Percentiles rank a stretch among this genome's conserved stretches.
phyloP scores from a whole-genome alignment of 2,329 filamentous ascomycete species.

The Aspergillus ochraceoroseus region DNA sequence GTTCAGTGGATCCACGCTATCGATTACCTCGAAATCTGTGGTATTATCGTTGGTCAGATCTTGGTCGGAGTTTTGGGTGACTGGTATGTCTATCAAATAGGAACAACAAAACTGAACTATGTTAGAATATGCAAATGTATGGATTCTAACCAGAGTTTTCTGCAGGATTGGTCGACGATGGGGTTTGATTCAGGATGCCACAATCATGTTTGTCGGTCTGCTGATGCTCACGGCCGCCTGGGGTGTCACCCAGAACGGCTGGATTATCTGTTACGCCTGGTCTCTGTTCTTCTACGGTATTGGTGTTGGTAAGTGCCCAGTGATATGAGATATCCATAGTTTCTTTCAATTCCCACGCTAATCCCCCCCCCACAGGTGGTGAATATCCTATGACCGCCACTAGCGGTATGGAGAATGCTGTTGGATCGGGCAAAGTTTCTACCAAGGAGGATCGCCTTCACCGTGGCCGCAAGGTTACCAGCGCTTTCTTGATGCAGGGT shows the following conservation, averaged over 20 bases:
- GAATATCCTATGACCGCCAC: slow-evolving; percentile 98
- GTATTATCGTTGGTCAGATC: slow-evolving; percentile 92
- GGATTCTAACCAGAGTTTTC: neutral
- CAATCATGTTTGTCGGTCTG: slow-evolving; percentile 90
- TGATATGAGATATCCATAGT: neutral
- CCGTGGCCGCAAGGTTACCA: slow-evolving; percentile 91
- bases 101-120: too few species aligned
- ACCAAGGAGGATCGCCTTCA: slow-evolving; percentile 90
- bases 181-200: slow-evolving; percentile 91
- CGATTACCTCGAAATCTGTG: slow-evolving; percentile 85
- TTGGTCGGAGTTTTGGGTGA: slow-evolving; percentile 75
- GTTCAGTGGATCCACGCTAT: slow-evolving; percentile 77
- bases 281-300: slow-evolving; percentile 86
- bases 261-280: slow-evolving; percentile 97
- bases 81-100: slow-evolving; percentile 52
- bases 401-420: slow-evolving; percentile 86
- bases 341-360: neutral
- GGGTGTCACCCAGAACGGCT: slow-evolving; percentile 81
- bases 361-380: slow-evolving; percentile 55
- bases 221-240: slow-evolving; percentile 87
- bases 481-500: slow-evolving; percentile 95
- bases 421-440: slow-evolving; percentile 78
- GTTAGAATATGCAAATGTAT: too few species aligned
- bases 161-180: slow-evolving; percentile 79
- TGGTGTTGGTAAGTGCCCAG: slow-evolving; percentile 42